phyloP scores from a whole-genome alignment of 2,329 filamentous ascomycete species.

The Claviceps fusiformis region DNA sequence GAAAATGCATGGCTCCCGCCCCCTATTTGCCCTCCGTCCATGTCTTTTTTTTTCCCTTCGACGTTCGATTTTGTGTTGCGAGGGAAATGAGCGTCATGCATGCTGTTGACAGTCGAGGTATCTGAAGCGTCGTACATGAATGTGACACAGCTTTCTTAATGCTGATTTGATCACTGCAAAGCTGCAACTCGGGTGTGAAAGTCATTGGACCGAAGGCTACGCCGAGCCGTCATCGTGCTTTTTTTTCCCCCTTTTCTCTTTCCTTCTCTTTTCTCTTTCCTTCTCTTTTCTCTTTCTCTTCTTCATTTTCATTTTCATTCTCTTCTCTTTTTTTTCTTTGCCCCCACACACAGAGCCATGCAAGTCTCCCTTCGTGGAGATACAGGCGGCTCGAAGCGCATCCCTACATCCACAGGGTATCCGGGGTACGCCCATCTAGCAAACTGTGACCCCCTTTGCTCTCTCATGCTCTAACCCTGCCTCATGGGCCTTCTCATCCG shows the following conservation, averaged over 20 bases:
- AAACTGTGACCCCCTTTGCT: neutral
- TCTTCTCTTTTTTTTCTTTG: neutral
- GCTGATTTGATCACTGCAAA: neutral
- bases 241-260: neutral
- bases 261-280: neutral
- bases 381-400: neutral
- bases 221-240: neutral
- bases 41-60: neutral
- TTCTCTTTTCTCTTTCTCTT: neutral
- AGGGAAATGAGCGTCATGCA: neutral
- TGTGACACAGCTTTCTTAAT: too few relatives aligned
- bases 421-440: neutral
- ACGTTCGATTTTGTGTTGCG: neutral
- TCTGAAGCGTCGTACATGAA: neutral
- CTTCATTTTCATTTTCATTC: neutral
- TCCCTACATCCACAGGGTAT: neutral
- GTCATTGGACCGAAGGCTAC: neutral
- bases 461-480: constrained; percentile 24
- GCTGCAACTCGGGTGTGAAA: neutral
- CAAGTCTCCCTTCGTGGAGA: neutral
- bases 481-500: constrained; percentile 27
- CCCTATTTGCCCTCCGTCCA: neutral
- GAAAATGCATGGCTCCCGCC: neutral
- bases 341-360: neutral
- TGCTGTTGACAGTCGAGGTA: neutral